phyloP scores from a whole-genome alignment of 2,329 filamentous ascomycete species.

The Calonectria pseudoreteaudii region DNA sequence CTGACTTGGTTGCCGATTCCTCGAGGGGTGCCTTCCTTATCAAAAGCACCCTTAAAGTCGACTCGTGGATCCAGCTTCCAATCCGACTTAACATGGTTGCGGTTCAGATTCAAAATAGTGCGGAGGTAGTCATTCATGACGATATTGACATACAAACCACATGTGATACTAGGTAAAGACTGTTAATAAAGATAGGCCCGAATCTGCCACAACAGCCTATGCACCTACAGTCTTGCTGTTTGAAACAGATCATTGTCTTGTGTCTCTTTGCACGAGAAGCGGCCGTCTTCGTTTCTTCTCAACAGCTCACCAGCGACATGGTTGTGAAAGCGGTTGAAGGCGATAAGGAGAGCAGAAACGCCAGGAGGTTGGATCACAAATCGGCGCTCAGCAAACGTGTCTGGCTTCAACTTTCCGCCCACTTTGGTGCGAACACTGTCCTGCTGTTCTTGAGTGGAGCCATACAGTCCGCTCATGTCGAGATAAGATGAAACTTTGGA shows the following conservation, averaged over 20 bases:
- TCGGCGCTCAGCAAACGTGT: background rate
- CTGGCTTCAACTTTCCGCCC: background rate
- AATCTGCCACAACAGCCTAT: background rate
- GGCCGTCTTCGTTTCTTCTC: background rate
- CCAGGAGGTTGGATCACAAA: background rate
- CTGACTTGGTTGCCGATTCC: background rate
- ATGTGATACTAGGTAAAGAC: background rate
- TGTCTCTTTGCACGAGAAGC: background rate
- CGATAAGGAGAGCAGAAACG: background rate
- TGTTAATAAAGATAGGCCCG: background rate
- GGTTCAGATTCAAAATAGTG: slow-evolving; percentile 2
- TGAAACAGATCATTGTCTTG: background rate
- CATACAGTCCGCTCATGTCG: background rate
- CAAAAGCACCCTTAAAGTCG: background rate
- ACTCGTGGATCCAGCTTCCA: background rate
- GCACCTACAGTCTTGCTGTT: background rate
- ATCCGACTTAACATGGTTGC: background rate
- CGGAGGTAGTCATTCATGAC: slow-evolving; percentile 2
- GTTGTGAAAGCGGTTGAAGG: background rate
- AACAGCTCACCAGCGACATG: background rate
- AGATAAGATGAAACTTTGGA: background rate
- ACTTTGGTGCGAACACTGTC: background rate
- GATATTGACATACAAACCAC: background rate
- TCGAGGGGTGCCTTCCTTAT: background rate
- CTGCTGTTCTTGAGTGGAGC: background rate